A percentile compares a stretch with the other conserved stretches of the same genome.
These are phyloP conservation scores for Penicillium polonicum DNA, from an alignment of 2,329 filamentous ascomycete species.

Conservation along the genomic window DNA sequence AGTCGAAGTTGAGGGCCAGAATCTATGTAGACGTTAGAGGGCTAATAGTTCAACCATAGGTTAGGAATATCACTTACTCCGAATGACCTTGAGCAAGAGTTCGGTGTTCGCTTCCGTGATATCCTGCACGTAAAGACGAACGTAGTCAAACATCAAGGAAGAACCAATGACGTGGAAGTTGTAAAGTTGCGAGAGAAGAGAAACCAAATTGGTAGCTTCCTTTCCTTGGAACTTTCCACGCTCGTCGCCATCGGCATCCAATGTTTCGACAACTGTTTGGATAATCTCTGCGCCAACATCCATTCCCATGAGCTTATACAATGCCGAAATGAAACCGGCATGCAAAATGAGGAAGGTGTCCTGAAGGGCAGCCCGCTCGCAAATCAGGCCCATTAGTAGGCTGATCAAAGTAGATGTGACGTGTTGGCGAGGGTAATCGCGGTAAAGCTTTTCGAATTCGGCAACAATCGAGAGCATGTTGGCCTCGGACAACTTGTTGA, in stretches of 20 bases:
- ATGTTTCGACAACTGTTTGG: slow-evolving; percentile 72
- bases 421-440: slow-evolving; percentile 78
- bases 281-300: slow-evolving; percentile 88
- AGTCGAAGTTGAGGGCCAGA: slow-evolving; percentile 79
- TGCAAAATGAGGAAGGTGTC: slow-evolving; percentile 90
- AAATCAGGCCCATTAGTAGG: slow-evolving; percentile 73
- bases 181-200: slow-evolving; percentile 82
- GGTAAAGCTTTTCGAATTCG: slow-evolving; percentile 80
- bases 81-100: slow-evolving; percentile 78
- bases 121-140: slow-evolving; percentile 70
- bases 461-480: slow-evolving; percentile 81
- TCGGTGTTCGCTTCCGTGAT: slow-evolving; percentile 87
- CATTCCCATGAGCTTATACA: slow-evolving; percentile 82
- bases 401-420: slow-evolving; percentile 80
- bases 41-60: neutral
- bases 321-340: slow-evolving; percentile 81
- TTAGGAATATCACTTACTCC: slow-evolving; percentile 47
- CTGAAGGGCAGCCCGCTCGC: slow-evolving; percentile 72
- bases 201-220: slow-evolving; percentile 72
- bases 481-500: slow-evolving; percentile 90
- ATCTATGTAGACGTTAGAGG: slow-evolving; percentile 39
- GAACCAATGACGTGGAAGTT: slow-evolving; percentile 85
- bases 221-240: slow-evolving; percentile 51
- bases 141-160: slow-evolving; percentile 85
- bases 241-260: slow-evolving; percentile 63